A percentile compares a stretch with the other conserved stretches of the same genome.
These are phyloP conservation scores for Prinsepia uniflora DNA, from an alignment of 306 rosid genomes.

Conservation along the genomic window DNA sequence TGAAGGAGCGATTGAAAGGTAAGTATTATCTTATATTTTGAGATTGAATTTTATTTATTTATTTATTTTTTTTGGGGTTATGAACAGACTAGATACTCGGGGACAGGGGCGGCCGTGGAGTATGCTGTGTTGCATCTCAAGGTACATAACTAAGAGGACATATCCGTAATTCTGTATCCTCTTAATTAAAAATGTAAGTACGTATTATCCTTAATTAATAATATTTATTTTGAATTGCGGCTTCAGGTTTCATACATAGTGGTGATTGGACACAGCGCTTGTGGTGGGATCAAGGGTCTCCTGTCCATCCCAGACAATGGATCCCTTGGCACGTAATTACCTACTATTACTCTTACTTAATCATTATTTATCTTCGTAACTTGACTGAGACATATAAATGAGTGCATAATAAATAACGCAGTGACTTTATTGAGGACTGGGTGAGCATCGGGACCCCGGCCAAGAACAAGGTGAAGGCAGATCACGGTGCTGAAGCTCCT, in stretches of 20 bases:
- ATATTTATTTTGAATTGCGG: too few relatives aligned
- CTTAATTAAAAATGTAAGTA: too few relatives aligned
- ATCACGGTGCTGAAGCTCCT: slow-evolving; percentile 24
- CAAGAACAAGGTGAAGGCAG: slow-evolving; percentile 58
- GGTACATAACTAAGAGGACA: slow-evolving; percentile 35
- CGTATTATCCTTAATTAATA: too few relatives aligned
- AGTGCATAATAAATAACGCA: slow-evolving; percentile 17
- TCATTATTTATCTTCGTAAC: neutral
- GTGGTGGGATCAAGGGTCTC: slow-evolving; percentile 95
- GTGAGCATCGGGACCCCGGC: slow-evolving; percentile 72
- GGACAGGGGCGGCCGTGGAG: slow-evolving; percentile 81
- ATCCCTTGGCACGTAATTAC: slow-evolving; percentile 49
- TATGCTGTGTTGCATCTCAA: slow-evolving; percentile 86
- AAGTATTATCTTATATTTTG: too few relatives aligned
- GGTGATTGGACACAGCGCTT: slow-evolving; percentile 82
- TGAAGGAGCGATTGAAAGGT: too few relatives aligned
- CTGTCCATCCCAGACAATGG: slow-evolving; percentile 62
- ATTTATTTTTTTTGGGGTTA: neutral
- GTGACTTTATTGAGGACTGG: slow-evolving; percentile 94
- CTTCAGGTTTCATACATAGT: slow-evolving; percentile 66
- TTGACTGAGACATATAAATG: neutral
- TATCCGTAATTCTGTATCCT: too few relatives aligned
- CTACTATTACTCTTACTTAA: neutral
- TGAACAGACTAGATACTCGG: slow-evolving; percentile 49
- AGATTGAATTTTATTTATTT: neutral